Percentiles rank a stretch among this genome's conserved stretches.
These are phyloP conservation scores for Torrubiella hemipterigena DNA, from an alignment of 2,329 filamentous ascomycete species.

Conservation along the genomic window DNA sequence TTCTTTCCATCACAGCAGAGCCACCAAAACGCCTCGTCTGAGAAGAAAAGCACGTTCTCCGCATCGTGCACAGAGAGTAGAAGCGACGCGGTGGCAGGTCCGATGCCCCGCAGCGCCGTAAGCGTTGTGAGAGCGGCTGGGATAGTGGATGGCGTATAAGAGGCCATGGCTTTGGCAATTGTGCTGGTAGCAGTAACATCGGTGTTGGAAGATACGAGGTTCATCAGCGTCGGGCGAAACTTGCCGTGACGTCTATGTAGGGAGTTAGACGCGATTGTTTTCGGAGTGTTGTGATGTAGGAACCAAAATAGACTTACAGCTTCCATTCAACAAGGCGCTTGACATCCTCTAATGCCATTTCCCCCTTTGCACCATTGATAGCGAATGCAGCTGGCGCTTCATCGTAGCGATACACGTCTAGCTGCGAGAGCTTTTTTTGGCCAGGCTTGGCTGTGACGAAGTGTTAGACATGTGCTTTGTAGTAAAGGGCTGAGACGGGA, in stretches of 20 bases:
- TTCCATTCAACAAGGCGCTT: constrained; percentile 58
- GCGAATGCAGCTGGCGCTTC: constrained; percentile 36
- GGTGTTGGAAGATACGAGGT: constrained; percentile 50
- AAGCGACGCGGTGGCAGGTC: constrained; percentile 68
- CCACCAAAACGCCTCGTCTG: constrained; percentile 70
- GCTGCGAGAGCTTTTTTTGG: constrained; percentile 38
- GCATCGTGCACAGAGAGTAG: constrained; percentile 55
- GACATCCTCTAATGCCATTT: constrained; percentile 45
- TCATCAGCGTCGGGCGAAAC: constrained; percentile 49
- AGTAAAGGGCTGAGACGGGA: constrained; percentile 2
- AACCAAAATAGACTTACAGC: constrained; percentile 35
- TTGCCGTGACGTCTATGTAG: constrained; percentile 43
- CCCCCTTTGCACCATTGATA: constrained; percentile 15
- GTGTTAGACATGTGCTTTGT: not conserved
- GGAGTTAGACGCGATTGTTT: too few relatives aligned
- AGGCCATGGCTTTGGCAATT: constrained; percentile 38
- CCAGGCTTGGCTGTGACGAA: constrained; percentile 29
- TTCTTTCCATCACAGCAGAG: constrained; percentile 41
- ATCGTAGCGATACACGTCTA: constrained; percentile 49
- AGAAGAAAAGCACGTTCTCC: constrained; percentile 57
- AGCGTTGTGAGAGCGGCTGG: constrained; percentile 39
- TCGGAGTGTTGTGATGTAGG: not conserved
- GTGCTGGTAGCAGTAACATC: constrained; percentile 29
- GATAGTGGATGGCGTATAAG: constrained; percentile 27
- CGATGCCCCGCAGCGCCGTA: constrained; percentile 57